These are phyloP conservation scores for Hibiscus trionum DNA, from an alignment of 345 rosid genomes.

Conservation along the genomic window DNA sequence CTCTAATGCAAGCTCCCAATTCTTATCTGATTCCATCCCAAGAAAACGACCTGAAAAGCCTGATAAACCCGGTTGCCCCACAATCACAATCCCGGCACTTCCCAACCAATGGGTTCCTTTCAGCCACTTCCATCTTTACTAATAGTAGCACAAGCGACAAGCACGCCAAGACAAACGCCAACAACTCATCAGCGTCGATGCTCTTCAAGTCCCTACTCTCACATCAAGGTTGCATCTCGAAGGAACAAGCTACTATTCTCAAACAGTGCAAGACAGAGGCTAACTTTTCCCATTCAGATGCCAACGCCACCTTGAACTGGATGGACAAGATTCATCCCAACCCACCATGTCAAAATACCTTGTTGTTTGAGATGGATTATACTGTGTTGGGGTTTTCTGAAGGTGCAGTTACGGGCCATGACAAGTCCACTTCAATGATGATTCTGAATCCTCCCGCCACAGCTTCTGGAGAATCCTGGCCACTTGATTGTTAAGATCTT, in stretches of 20 bases:
- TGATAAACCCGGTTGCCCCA: slow-evolving; percentile 31
- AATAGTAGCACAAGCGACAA: slow-evolving; percentile 11
- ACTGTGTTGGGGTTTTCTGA: slow-evolving; percentile 31
- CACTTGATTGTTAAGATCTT: slow-evolving; percentile 31
- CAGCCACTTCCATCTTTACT: slow-evolving; percentile 11
- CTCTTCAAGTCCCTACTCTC: slow-evolving; percentile 17
- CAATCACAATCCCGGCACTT: slow-evolving; percentile 31
- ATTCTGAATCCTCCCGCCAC: too few relatives aligned
- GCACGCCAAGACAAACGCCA: slow-evolving; percentile 7
- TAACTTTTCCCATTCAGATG: slow-evolving; percentile 34
- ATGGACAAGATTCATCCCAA: slow-evolving; percentile 30
- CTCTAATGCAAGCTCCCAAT: slow-evolving; percentile 17
- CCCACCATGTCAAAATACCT: slow-evolving; percentile 33
- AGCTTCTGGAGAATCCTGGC: slow-evolving; percentile 33
- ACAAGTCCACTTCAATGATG: slow-evolving; percentile 31
- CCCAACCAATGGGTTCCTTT: slow-evolving; percentile 9
- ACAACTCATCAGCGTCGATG: slow-evolving; percentile 27
- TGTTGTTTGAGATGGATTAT: slow-evolving; percentile 43
- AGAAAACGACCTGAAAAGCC: slow-evolving; percentile 43
- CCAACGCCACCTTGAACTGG: slow-evolving; percentile 28
- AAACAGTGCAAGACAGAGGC: slow-evolving; percentile 58
- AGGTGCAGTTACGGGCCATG: slow-evolving; percentile 17
- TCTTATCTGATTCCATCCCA: slow-evolving; percentile 28
- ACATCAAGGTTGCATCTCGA: slow-evolving; percentile 15
- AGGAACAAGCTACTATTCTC: slow-evolving; percentile 30